phyloP scores from a whole-genome alignment of 371 early-diverging fungal species.

The Mortierella sp. region DNA sequence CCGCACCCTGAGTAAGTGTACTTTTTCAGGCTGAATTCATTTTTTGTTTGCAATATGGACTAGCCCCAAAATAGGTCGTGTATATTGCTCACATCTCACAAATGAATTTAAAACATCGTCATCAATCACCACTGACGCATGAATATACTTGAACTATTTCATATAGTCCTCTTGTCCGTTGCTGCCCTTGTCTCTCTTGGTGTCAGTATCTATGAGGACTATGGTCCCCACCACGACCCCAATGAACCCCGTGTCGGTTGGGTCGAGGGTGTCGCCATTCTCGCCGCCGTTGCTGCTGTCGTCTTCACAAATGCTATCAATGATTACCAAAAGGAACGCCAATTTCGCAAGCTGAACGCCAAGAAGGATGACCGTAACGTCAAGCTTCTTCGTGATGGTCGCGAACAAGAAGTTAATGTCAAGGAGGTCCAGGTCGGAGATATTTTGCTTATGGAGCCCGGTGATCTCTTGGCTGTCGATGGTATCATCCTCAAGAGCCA shows the following conservation, averaged over 20 bases:
- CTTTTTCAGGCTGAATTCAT: background rate
- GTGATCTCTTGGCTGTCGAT: slow-evolving; percentile 93
- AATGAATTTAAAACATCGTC: slow-evolving; percentile 12
- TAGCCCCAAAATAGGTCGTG: background rate
- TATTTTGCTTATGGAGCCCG: slow-evolving; percentile 91
- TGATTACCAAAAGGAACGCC: slow-evolving; percentile 96
- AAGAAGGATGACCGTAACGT: slow-evolving; percentile 92
- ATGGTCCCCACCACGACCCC: slow-evolving; percentile 65
- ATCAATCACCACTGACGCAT: slow-evolving; percentile 6
- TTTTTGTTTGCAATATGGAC: background rate
- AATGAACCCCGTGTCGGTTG: slow-evolving; percentile 75
- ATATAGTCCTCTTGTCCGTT: slow-evolving; percentile 70
- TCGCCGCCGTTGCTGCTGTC: slow-evolving; percentile 91
- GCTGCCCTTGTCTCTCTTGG: slow-evolving; percentile 85
- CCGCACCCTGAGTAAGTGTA: slow-evolving; percentile 69
- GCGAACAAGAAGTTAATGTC: slow-evolving; percentile 85
- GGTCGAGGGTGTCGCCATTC: slow-evolving; percentile 80
- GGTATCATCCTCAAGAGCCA: slow-evolving; percentile 86
- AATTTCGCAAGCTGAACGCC: slow-evolving; percentile 93
- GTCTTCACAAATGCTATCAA: slow-evolving; percentile 93
- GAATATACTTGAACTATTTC: background rate
- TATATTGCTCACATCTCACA: background rate
- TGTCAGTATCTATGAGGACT: slow-evolving; percentile 82
- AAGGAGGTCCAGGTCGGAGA: slow-evolving; percentile 92
- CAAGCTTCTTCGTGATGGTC: slow-evolving; percentile 79